A percentile compares a stretch with the other conserved stretches of the same genome.
phyloP scores from a whole-genome alignment of 345 rosid species.

The Pugionium dolabratum region DNA sequence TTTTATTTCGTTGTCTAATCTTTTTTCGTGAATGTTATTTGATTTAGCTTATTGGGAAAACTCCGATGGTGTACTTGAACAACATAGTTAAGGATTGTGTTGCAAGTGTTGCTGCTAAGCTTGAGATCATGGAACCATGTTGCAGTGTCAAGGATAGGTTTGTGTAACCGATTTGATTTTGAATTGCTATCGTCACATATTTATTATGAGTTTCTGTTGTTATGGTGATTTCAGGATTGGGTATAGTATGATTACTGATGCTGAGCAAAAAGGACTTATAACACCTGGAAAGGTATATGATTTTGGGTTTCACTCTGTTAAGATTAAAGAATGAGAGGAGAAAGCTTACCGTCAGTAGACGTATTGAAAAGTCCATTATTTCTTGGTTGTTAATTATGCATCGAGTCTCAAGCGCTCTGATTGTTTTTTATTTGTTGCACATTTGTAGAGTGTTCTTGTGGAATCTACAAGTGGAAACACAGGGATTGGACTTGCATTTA shows the following conservation, averaged over 20 bases:
- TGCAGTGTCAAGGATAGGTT: conserved; percentile 95
- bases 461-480: conserved; percentile 97
- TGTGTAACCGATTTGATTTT: conserved; percentile 10
- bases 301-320: neutral
- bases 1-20: neutral
- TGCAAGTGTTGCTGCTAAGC: conserved; percentile 91
- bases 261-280: conserved; percentile 46
- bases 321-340: neutral
- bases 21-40: neutral
- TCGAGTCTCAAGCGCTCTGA: neutral
- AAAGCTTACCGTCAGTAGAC: neutral
- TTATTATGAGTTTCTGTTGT: conserved; percentile 2
- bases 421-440: neutral
- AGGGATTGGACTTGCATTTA: conserved; percentile 87
- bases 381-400: neutral
- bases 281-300: conserved; percentile 47
- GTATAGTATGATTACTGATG: conserved; percentile 48
- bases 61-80: conserved; percentile 96
- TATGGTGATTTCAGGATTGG: conserved; percentile 66
- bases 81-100: conserved; percentile 76
- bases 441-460: conserved; percentile 63
- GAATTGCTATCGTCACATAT: conserved; percentile 12
- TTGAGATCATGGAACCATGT: conserved; percentile 90
- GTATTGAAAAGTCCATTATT: neutral
- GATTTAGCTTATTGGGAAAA: conserved; percentile 81